These are phyloP conservation scores for Paramyrothecium roridum DNA, from an alignment of 2,329 filamentous ascomycete genomes.

Conservation along the genomic window DNA sequence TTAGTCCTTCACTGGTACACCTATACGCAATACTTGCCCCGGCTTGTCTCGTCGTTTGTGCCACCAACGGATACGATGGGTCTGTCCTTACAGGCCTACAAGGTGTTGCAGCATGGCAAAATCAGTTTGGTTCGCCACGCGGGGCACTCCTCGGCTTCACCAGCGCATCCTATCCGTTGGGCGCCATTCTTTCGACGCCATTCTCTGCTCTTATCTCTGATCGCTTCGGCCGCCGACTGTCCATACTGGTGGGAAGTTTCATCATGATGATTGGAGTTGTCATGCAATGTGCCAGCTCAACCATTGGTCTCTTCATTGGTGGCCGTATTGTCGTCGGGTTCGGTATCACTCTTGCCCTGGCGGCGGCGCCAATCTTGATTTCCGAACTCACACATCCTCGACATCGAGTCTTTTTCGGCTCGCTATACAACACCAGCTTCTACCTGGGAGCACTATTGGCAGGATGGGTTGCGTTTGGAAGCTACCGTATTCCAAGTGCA, in stretches of 20 bases:
- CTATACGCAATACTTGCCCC: no score
- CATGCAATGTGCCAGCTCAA: constrained; percentile 30
- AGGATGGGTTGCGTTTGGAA: constrained; percentile 28
- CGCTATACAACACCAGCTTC: constrained; percentile 18
- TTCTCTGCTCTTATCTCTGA: no score
- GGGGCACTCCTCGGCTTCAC: no score
- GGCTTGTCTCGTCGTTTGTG: no score
- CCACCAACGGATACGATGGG: no score
- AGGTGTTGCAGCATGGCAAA: no score
- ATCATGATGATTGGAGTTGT: constrained; percentile 34
- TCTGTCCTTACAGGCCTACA: no score
- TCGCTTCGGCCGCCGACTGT: constrained; percentile 28
- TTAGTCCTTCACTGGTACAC: no score
- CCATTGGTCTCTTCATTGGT: constrained; percentile 33
- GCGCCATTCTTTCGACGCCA: no score
- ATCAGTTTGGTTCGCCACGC: no score
- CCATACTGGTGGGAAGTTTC: constrained; percentile 32
- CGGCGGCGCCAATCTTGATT: constrained; percentile 38
- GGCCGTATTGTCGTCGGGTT: constrained; percentile 34
- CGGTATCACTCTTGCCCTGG: constrained; percentile 33
- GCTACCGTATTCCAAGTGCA: constrained; percentile 12
- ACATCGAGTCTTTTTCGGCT: constrained; percentile 15
- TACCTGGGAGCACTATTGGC: constrained; percentile 17
- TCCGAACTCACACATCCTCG: constrained; percentile 34
- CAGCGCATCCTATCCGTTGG: no score